Base-by-base conservation (phyloP, 176 grass and related monocot genomes). In the Sorghum bicolor region DNA sequence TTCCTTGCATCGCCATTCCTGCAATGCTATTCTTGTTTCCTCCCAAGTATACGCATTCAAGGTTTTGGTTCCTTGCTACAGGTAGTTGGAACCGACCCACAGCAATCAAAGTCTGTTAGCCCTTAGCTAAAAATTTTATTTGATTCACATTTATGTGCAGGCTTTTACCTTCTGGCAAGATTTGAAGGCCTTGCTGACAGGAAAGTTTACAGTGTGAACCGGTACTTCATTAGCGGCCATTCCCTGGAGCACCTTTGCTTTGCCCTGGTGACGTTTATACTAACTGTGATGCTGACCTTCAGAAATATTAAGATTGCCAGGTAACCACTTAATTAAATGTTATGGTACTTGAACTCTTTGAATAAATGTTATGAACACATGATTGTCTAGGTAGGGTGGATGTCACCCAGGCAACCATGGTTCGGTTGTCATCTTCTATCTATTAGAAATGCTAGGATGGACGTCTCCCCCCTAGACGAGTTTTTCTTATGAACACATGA, bases 181-280 rank as follows among this genome's bases (percentile, higher is more conserved):
- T 99, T 99, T 72, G 87, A 92, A 87, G 91, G 93, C 24, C 76
- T 99, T 86, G 91, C 93, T 76, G 97, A 96, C 81, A 90, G 81
- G 83, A 94, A 94, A 86, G 89, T 99, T 64, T 99, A 99, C 75
- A 94, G 84, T 74, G 89, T 91, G 87, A 96, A 93, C 74, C 81
- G 77, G 22, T 99, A 99, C 75, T 87, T 91, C 64, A 96, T 99
- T 58, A 99, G 97, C 17, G 97, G 97, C 4, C 97, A 99, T 87
- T 96, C 97, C 16, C 88, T 99, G 85, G 97, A 96, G 74, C 97
- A 99, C 78, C 77, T 99, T 70, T 99, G 93, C 82, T 90, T 99
- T 63, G 91, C 93, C 16, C 75, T 94, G 83, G 97, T 94, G 84
- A 78, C 97, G 1, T 80, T 92, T 53, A 92, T 99, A 84, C 93